Percentiles rank a stretch among this genome's conserved stretches.
These are phyloP conservation scores for Iodosphaeria phyllophila DNA, from an alignment of 2,329 filamentous ascomycete genomes.

Conservation along the genomic window DNA sequence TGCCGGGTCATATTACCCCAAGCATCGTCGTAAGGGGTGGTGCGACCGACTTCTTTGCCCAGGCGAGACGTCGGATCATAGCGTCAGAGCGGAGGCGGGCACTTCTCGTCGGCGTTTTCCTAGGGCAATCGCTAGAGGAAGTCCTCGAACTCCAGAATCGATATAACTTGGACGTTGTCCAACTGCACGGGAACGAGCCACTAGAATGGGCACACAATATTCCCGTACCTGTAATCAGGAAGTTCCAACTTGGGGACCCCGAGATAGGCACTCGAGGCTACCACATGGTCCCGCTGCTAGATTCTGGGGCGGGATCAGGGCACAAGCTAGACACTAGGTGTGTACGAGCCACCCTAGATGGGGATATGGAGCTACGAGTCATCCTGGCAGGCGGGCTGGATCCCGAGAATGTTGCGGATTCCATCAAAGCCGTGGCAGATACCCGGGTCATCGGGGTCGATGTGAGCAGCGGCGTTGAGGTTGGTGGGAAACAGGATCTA, in stretches of 20 bases:
- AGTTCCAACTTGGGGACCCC: constrained; percentile 61
- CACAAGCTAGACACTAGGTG: constrained; percentile 53
- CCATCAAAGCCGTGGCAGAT: constrained; percentile 40
- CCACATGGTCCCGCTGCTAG: constrained; percentile 68
- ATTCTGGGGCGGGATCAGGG: constrained; percentile 74
- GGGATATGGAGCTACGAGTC: constrained; percentile 52
- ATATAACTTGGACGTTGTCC: constrained; percentile 70
- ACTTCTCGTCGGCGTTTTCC: constrained; percentile 82
- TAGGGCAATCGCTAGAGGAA: constrained; percentile 71
- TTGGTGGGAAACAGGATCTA: constrained; percentile 60
- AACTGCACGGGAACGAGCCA: constrained; percentile 83
- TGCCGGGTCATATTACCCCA: constrained; percentile 13
- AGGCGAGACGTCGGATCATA: too few species aligned
- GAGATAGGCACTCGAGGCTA: constrained; percentile 59
- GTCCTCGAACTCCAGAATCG: constrained; percentile 60
- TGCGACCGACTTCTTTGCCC: constrained; percentile 55
- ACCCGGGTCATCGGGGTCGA: constrained; percentile 65
- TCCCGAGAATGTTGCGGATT: constrained; percentile 55
- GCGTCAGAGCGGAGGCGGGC: constrained; percentile 34
- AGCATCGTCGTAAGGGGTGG: constrained; percentile 10
- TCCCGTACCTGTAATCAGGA: constrained; percentile 77
- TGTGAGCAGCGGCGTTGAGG: constrained; percentile 87
- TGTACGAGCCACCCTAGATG: constrained; percentile 46
- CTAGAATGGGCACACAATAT: constrained; percentile 81
- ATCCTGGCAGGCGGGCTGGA: constrained; percentile 74